Evolutionary conservation across 2,329 filamentous ascomycete species (phyloP).

Genomic region (Westerdykella sp.): DNA sequence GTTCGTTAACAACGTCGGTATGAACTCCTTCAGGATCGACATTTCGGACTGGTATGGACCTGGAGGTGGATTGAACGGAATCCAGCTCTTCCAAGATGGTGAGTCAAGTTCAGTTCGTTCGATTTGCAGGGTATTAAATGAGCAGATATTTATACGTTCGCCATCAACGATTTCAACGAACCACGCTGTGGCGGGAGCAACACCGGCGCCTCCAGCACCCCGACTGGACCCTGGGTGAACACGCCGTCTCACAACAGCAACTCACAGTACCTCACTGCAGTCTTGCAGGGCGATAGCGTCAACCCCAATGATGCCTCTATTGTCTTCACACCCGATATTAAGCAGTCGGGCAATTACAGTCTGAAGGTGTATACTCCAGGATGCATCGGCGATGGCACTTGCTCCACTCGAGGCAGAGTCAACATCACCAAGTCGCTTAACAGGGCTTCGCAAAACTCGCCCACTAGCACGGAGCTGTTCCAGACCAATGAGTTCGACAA

Average conservation of each 20-base stretch:
- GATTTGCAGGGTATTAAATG: constrained; percentile 3
- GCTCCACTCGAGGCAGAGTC: constrained; percentile 68
- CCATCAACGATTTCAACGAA: constrained; percentile 82
- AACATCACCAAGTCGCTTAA: constrained; percentile 65
- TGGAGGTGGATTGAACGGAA: constrained; percentile 77
- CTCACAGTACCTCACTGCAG: constrained; percentile 69
- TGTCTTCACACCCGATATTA: constrained; percentile 76
- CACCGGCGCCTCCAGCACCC: constrained; percentile 57
- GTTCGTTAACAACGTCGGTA: constrained; percentile 87
- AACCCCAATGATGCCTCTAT: constrained; percentile 59
- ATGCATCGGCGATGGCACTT: constrained; percentile 73
- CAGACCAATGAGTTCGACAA: constrained; percentile 97
- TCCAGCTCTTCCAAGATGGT: constrained; percentile 77
- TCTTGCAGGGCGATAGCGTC: constrained; percentile 52
- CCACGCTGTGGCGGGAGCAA: constrained; percentile 65
- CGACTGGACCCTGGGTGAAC: constrained; percentile 67
- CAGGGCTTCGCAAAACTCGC: constrained; percentile 28
- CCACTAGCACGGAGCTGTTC: constrained; percentile 59
- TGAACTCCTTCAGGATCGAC: constrained; percentile 80
- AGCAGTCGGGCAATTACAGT: constrained; percentile 84
- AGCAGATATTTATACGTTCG: constrained; percentile 72
- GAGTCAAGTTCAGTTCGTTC: constrained; percentile 17
- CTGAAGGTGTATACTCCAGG: constrained; percentile 90
- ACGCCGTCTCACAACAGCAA: constrained; percentile 62
- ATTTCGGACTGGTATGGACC: constrained; percentile 80